Evolutionary conservation across 805 yeast genomes (phyloP), one percentile per base, ranked within the genome.

Genomic region (Debaryomyces castellii): DNA sequence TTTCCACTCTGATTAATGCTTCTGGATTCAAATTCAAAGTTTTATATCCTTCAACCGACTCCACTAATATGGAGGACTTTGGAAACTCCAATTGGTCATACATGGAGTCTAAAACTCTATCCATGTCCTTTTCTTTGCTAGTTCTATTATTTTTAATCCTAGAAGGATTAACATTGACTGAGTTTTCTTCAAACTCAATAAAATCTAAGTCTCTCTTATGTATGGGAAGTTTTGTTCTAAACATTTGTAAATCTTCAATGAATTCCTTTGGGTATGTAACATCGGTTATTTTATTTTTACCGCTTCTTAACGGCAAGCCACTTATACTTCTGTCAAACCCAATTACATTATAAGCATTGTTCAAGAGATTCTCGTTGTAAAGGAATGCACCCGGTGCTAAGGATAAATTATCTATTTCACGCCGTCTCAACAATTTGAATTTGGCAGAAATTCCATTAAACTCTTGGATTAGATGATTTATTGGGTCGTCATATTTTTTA

Each of bases 311-410:
- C 1, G 77, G 77, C 23, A 69, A 54, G 2, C 77, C 77, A 22
- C 65, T 56, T 24, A 70, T 51, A 21, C 67, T 58, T 40, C 66
- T 55, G 52, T 72, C 77, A 51, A 69, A 69, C 4, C 77, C 77
- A 3, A 69, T 54, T 7, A 71, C 74, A 51, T 71, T 69, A 50
- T 70, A 70, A 9, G 69, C 68, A 28, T 57, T 53, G n/a, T 55
- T 56, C 40, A 60, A 61, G 6, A 63, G 44, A 41, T 64, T 63
- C 14, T 61, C 59, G 35, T 61, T 57, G 30, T 58, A 59, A 16
- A 67, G 50, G 41, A 64, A 64, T 20, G 64, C 63, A 25, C 64
- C 67, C 16, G 64, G 57, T 17, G 61, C 53, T 44, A 65, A 58
- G 25, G 57, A 47, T 33, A 63, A 51, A 43, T 57, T 63, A 33